phyloP scores from a whole-genome alignment of 2,329 filamentous ascomycete species.

The Tolypocladium paradoxum region DNA sequence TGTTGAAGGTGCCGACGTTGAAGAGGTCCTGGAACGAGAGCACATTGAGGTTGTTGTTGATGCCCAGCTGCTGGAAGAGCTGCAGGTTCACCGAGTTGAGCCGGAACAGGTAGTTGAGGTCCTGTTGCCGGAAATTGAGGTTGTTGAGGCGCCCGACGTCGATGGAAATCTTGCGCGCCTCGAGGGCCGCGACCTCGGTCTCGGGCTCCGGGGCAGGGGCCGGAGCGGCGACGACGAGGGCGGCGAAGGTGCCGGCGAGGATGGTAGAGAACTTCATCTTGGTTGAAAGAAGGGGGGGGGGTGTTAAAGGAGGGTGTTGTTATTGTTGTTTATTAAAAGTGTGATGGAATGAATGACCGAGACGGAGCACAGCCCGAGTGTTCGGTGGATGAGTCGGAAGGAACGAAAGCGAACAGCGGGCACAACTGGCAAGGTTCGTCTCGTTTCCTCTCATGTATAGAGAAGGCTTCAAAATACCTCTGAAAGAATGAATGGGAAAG shows the following conservation, averaged over 20 bases:
- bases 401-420: constrained; percentile 13
- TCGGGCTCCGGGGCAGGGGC: constrained; percentile 13
- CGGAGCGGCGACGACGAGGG: constrained; percentile 33
- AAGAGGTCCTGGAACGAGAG: constrained; percentile 30
- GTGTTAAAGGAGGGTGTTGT: background rate
- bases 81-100: constrained; percentile 35
- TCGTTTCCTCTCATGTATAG: background rate
- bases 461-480: background rate
- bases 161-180: constrained; percentile 21
- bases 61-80: constrained; percentile 26
- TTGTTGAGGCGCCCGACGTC: constrained; percentile 29
- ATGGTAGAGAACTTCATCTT: constrained; percentile 40
- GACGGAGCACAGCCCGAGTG: constrained; percentile 4
- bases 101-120: constrained; percentile 34
- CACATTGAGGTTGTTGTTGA: constrained; percentile 35
- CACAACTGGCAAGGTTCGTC: background rate
- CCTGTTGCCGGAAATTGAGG: constrained; percentile 27
- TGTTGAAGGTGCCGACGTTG: constrained; percentile 26
- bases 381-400: constrained; percentile 6
- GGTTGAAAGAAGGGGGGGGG: constrained; percentile 4
- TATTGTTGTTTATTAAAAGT: background rate
- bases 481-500: constrained; percentile 1
- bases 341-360: background rate
- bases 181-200: constrained; percentile 18
- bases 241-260: constrained; percentile 32